These are phyloP conservation scores for Populus hybrid DNA, from an alignment of 441 rosid genomes.

Conservation along the genomic window DNA sequence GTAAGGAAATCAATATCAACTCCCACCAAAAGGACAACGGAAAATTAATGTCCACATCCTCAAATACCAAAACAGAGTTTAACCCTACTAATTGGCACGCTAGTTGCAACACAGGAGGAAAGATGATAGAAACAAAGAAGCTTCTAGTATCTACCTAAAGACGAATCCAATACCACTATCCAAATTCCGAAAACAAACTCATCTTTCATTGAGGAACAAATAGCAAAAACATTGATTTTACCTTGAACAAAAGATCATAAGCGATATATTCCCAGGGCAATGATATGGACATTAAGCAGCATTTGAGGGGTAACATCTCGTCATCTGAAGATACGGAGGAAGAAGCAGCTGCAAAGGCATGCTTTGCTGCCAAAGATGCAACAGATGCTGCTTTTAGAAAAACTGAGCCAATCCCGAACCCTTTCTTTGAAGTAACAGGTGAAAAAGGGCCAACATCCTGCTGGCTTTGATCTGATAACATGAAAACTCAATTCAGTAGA, in stretches of 20 bases:
- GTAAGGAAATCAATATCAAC: background rate
- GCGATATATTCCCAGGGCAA: constrained; percentile 93
- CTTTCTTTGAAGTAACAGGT: constrained; percentile 72
- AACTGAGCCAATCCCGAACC: constrained; percentile 79
- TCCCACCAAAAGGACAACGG: background rate
- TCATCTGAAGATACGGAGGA: constrained; percentile 54
- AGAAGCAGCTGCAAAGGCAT: constrained; percentile 86
- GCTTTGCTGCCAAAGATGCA: constrained; percentile 93
- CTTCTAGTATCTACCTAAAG: background rate
- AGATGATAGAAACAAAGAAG: background rate
- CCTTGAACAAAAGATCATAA: constrained; percentile 88
- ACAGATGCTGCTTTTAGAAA: constrained; percentile 84
- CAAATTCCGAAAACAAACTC: background rate
- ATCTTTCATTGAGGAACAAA: background rate
- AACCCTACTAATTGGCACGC: background rate
- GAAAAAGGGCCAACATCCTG: constrained; percentile 76
- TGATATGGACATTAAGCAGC: constrained; percentile 94
- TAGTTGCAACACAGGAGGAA: background rate
- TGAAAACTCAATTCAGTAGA: constrained; percentile 21
- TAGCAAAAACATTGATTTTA: constrained; percentile 23
- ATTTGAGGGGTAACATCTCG: constrained; percentile 85
- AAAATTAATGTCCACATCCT: background rate
- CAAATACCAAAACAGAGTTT: background rate
- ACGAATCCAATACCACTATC: background rate
- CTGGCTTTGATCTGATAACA: constrained; percentile 83